Evolutionary conservation across 768 basidiomycete species (phyloP), one percentile per base, ranked within the genome.

Genomic region (Rhizopogon vesiculosus): DNA sequence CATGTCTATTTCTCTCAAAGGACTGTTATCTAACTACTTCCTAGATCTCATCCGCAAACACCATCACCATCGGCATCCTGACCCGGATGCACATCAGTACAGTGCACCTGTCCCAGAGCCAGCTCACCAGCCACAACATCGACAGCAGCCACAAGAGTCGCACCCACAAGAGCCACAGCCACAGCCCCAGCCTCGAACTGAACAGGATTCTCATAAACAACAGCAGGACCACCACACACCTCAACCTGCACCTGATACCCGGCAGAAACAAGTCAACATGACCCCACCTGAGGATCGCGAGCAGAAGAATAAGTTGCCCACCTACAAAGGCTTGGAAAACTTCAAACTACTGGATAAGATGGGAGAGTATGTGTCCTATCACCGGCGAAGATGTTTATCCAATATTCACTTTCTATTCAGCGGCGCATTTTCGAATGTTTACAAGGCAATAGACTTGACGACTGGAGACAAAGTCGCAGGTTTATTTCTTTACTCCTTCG

Each of bases 371-470:
- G 92, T 87, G 39, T 52, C 46, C 54, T 51, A 55, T 38, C 43
- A 44, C 55, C 54, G 49, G 54, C 7, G n/a, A 18, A 2, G 19
- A 39, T 40, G 38, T 39, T 54, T 50, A 25, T 25, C 5, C 25
- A 54, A 57, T 48, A 69, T 64, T 42, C 41, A 42, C 53, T 56
- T 40, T 55, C 70, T 57, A 33, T 65, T 42, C 64, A 91, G 86
- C 64, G 96, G 96, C 57, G 96, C 96, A 42, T 99, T 99, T 70
- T 98, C 95, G n/a, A 93, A 97, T 67, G 96, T 99, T 8, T 99
- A 96, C 80, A 91, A 91, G 68, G 96, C 93, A 13, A 63, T 88
- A 53, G 90, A 98, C 68, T 77, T 83, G 46, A 74, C 78, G 39
- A 87, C 85, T 10, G 85, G 86, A 42, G 80, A 85, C 64, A 88